Conservation (phyloP, 768 basidiomycete genomes). For the Boletellus sp. region DNA sequence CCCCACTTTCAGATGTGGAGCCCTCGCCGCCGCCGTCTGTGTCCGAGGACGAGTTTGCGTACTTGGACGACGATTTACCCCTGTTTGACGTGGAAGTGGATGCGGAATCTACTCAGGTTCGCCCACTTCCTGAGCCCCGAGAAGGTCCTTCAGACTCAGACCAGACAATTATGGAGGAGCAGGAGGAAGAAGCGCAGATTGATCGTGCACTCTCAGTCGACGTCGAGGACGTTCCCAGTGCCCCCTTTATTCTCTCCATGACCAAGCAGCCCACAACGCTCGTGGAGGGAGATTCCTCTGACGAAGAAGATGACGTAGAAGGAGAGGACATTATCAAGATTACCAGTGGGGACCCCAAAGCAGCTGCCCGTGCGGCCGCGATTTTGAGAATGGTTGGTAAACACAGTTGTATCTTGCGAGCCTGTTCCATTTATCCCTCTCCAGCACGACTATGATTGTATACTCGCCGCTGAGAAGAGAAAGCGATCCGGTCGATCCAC, state of each 20-base stretch:
- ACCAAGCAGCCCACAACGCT: not conserved
- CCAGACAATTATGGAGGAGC: slow-evolving; percentile 18
- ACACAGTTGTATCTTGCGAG: not conserved
- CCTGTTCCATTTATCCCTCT: not conserved
- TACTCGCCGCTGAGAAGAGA: slow-evolving; percentile 36
- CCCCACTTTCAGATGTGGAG: slow-evolving; percentile 15
- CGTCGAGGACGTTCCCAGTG: slow-evolving; percentile 16
- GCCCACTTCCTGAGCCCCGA: not conserved
- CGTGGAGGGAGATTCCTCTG: slow-evolving; percentile 18
- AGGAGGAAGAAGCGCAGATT: slow-evolving; percentile 30
- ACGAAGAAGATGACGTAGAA: slow-evolving; percentile 32
- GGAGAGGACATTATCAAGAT: slow-evolving; percentile 68
- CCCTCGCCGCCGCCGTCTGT: slow-evolving; percentile 1
- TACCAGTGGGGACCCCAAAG: slow-evolving; percentile 76
- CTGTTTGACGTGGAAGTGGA: slow-evolving; percentile 13
- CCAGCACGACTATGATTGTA: slow-evolving; percentile 87
- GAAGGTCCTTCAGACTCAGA: slow-evolving; percentile 9
- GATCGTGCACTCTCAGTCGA: slow-evolving; percentile 37
- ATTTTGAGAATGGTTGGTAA: slow-evolving; percentile 79
- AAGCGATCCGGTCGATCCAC: slow-evolving; percentile 29
- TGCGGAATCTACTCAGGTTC: slow-evolving; percentile 15
- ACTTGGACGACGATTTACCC: slow-evolving; percentile 14
- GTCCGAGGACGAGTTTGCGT: slow-evolving; percentile 20
- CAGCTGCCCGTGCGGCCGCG: slow-evolving; percentile 90
- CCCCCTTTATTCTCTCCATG: not conserved